Evolutionary conservation across 1,139 yeast species (phyloP).

Genomic region (Meyerozyma sp.): DNA sequence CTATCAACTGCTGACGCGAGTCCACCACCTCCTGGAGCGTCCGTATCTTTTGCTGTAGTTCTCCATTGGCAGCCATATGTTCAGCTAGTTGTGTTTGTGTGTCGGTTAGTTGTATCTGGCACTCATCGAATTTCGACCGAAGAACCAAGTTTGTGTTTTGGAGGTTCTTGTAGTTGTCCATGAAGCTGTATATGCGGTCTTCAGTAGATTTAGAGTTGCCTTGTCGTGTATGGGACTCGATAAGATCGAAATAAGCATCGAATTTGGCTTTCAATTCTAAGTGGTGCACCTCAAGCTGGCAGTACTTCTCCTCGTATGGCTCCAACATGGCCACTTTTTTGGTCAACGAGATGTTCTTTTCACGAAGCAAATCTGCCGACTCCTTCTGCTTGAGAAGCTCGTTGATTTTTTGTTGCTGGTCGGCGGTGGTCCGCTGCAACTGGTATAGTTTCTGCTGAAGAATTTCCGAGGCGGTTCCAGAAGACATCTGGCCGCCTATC

Average conservation of each 20-base stretch:
- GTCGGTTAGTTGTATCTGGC: slow-evolving; percentile 18
- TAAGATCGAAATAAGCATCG: slow-evolving; percentile 24
- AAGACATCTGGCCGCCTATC: slow-evolving; percentile 6
- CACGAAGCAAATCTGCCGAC: slow-evolving; percentile 34
- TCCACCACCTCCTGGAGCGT: slow-evolving; percentile 20
- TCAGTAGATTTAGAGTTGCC: slow-evolving; percentile 13
- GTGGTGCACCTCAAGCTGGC: slow-evolving; percentile 49
- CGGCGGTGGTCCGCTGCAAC: slow-evolving; percentile 28
- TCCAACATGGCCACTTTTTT: slow-evolving; percentile 38
- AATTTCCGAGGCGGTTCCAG: slow-evolving; percentile 17
- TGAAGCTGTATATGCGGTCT: slow-evolving; percentile 20
- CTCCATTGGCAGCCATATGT: slow-evolving; percentile 10
- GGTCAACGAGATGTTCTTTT: slow-evolving; percentile 27
- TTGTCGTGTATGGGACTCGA: slow-evolving; percentile 23
- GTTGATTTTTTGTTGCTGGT: slow-evolving; percentile 24
- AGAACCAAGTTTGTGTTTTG: slow-evolving; percentile 36
- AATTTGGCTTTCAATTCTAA: slow-evolving; percentile 41
- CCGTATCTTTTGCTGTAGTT: slow-evolving; percentile 16
- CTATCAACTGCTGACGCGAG: slow-evolving; percentile 25
- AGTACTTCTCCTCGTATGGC: slow-evolving; percentile 40
- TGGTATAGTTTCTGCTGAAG: slow-evolving; percentile 23
- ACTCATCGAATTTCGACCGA: slow-evolving; percentile 30
- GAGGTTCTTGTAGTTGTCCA: slow-evolving; percentile 27
- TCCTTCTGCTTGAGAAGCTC: slow-evolving; percentile 33
- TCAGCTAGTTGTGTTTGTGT: slow-evolving; percentile 5